These are phyloP conservation scores for Sporisorium reilianum DNA, from an alignment of 1,284 basidiomycete species.

Conservation along the genomic window DNA sequence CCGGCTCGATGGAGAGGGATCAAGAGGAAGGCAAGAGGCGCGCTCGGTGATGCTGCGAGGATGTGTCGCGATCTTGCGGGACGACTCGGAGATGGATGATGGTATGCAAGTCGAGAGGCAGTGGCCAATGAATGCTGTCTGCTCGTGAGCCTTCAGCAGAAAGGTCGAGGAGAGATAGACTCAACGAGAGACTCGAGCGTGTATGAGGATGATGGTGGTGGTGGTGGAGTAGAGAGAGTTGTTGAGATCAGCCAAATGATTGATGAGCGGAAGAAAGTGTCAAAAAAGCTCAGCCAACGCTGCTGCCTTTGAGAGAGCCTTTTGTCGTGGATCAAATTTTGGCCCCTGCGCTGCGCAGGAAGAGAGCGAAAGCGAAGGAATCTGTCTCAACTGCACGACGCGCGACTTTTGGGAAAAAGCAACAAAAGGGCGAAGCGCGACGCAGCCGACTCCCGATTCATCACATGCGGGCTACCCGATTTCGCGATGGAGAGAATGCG, in stretches of 20 bases:
- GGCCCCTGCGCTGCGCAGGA: slow-evolving; percentile 17
- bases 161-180: neutral
- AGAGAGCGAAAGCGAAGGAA: neutral
- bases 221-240: neutral
- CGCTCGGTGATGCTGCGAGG: neutral
- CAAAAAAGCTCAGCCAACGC: neutral
- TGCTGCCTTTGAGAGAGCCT: neutral
- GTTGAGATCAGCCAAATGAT: neutral
- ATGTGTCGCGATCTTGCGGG: neutral
- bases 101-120: neutral
- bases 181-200: neutral
- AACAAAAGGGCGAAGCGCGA: slow-evolving; percentile 14
- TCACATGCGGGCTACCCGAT: neutral
- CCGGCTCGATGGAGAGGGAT: neutral
- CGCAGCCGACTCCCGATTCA: neutral
- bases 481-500: neutral
- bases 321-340: neutral
- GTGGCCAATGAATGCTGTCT: neutral
- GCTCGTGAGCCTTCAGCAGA: neutral
- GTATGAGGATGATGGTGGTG: neutral
- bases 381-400: slow-evolving; percentile 20
- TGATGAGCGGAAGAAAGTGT: slow-evolving; percentile 1
- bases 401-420: slow-evolving; percentile 13
- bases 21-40: neutral
- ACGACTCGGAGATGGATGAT: neutral